Evolutionary conservation across 164 flowering plant genomes (phyloP), one percentile per base, ranked within the genome.

Genomic region (Liriodendron chinense): DNA sequence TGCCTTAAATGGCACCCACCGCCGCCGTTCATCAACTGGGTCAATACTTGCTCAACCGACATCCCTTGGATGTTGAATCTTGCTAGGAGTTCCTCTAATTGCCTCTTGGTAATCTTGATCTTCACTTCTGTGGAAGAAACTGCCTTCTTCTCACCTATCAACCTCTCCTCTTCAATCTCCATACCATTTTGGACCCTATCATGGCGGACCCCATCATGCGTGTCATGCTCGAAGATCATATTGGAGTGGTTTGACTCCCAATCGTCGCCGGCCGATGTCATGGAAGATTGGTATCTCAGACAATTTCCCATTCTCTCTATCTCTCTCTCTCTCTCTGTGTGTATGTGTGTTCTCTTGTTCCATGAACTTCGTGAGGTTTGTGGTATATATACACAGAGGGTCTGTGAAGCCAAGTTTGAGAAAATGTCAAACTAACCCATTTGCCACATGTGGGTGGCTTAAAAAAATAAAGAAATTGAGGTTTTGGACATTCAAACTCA

Each of bases 41-140:
- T 16, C 65, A 72, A 8, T 1, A 72, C 12, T 21, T 50, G 21
- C 9, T 72, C 64, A 2, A 56, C 47, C 9, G 43, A 65, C 22
- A 56, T 24, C 64, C 48, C 62, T 24, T 59, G 65, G 23, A 57
- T 57, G 4, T 16, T 65, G 8, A 47, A 34, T n/a, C 13, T 8
- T 12, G 24, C 63, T n/a, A 72, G 22, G 49, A 72, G 21, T 61
- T 72, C 64, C 66, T 72, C 74, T 34, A 72, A 56, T 43, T 72
- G 74, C 65, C 9, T 72, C 74, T 59, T 72, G 1, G 65, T 56
- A 9, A 72, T 18, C 74, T 56, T 72, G 43, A 72, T 72, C 74
- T 72, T 72, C 63, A 72, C 74, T 22, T 72, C 65, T 56, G 74
- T 56, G 12, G 74, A 56, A 26, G 47, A 26, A 23, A 72, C 65